Base-by-base conservation (phyloP, 169 alveolate genomes). In the Plasmodium cynomolgi region DNA sequence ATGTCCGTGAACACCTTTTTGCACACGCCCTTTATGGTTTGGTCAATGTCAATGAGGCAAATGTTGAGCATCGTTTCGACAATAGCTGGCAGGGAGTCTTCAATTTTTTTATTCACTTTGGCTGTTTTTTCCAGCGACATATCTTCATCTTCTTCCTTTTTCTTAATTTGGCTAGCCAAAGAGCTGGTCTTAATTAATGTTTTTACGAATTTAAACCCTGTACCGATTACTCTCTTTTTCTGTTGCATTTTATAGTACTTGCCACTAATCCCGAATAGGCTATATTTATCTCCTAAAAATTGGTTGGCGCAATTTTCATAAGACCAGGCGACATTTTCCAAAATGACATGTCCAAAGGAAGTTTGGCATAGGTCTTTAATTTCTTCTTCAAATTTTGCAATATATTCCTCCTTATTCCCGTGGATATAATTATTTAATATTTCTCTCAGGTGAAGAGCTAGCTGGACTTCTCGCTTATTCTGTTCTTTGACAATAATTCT, bases 321-420 rank as follows among this genome's bases (percentile, higher is more conserved):
- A 6, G 98, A 96, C 99, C 99, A 98, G 1, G 98, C 99, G 29
- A 98, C 96, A 71, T 98, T 97, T 82, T 96, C 98, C 29, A 97
- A 96, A 83, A 98, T 96, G 34, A 97, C 97, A 75, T 96, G 97
- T 7, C 98, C 96, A 83, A 97, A 98, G 15, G 98, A 96, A 54
- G 96, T 97, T 77, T 94, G 97, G 95, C 99, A 97, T 88, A 95
- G 95, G 37, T 68, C 96, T 72, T 91, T 95, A n/a, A 97, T 98
- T 75, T 95, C 97, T 34, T 92, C 84, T 26, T 84, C 80, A 91
- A 97, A 90, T 39, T 82, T 88, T 41, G 84, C 93, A 31, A 95
- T 95, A 98, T 98, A 97, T 56, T 82, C 96, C 15, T 91, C 96
- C 62, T 92, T 91, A 50, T 96, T 95, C n/a, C 97, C 97, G 91